Percentiles rank a stretch among this genome's conserved stretches.
These are phyloP conservation scores for Sanghuangporus baumii DNA, from an alignment of 1,284 basidiomycete species.

Conservation along the genomic window DNA sequence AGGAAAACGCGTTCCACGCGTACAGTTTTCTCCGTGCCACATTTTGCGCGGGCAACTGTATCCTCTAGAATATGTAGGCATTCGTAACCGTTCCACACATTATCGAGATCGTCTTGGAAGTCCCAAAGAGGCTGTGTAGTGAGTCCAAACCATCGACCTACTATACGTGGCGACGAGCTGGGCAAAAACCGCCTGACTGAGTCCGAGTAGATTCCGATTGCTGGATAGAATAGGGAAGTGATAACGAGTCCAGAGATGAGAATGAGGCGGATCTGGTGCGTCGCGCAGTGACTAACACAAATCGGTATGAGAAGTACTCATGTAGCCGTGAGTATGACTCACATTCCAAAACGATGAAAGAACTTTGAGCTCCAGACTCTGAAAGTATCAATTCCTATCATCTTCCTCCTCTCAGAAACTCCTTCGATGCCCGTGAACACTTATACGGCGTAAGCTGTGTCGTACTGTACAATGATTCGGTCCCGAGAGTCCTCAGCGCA, in stretches of 20 bases:
- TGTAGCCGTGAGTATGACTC: constrained; percentile 30
- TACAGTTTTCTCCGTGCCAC: constrained; percentile 65
- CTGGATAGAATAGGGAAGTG: constrained; percentile 92
- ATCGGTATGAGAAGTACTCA: background rate
- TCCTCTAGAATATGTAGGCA: constrained; percentile 61
- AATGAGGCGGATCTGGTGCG: constrained; percentile 90
- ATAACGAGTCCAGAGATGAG: constrained; percentile 93
- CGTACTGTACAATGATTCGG: background rate
- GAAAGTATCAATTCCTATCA: constrained; percentile 27
- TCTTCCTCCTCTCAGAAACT: background rate
- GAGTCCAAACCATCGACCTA: constrained; percentile 54
- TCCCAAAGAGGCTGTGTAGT: constrained; percentile 42
- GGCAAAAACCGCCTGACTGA: constrained; percentile 60
- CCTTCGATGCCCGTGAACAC: background rate
- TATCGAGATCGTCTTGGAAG: constrained; percentile 48
- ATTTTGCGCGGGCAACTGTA: constrained; percentile 65
- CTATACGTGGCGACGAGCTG: constrained; percentile 46
- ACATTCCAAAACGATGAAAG: constrained; percentile 73
- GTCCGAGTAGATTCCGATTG: constrained; percentile 78
- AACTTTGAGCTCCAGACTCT: constrained; percentile 44
- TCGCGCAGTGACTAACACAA: constrained; percentile 69
- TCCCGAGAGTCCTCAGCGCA: background rate
- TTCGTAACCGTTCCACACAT: constrained; percentile 62
- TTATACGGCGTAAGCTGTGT: background rate
- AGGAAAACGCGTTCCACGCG: constrained; percentile 76